Base-by-base conservation (phyloP, 768 basidiomycete species). In the Coprinellus aureogranulatus region DNA sequence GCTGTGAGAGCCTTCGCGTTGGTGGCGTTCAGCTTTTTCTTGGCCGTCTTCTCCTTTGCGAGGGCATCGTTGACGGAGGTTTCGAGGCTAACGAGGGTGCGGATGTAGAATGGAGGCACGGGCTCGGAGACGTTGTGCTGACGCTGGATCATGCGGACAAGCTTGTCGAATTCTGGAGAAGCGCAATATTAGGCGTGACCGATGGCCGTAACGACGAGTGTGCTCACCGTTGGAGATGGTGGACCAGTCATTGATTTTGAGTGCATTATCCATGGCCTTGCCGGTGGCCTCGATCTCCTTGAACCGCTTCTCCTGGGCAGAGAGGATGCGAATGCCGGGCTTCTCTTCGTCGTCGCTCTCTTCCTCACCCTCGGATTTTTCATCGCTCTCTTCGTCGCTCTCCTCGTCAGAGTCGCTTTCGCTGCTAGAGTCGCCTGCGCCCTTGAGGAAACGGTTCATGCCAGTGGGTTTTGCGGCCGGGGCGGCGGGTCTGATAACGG, bases 211-310 rank as follows among this genome's bases (percentile, higher is more conserved):
- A 40, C 54, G 31, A 37, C 41, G 53, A 44, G n/a, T 34, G 47
- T 22, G 71, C 85, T 55, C 64, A 94, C 95, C 95, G 59, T 83
- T 88, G 22, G 90, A 92, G 65, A 94, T 95, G 27, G 85, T 86
- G 25, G 88, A 87, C 97, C 97, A 99, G 74, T 99, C 94, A 65
- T 95, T 96, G 64, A 96, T 95, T 80, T 92, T 96, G 61, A 91
- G 78, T 20, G 89, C 94, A 68, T 99, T 98, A 47, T 96, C 92
- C 77, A 98, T 97, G 47, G 79, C 79, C 74, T 89, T 94, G 55
- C 92, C 92, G 2, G 89, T 89, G 1, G 85, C 85, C 72, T 98
- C 95, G 86, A 98, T 95, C 80, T 98, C 97, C 48, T 89, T 93
- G 67, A 94, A 72, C 53, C 95, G 81, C 72, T 92, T 95, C 72